Evolutionary conservation across 2,329 filamentous ascomycete species (phyloP).

Genomic region (Neopestalotiopsis sp.): DNA sequence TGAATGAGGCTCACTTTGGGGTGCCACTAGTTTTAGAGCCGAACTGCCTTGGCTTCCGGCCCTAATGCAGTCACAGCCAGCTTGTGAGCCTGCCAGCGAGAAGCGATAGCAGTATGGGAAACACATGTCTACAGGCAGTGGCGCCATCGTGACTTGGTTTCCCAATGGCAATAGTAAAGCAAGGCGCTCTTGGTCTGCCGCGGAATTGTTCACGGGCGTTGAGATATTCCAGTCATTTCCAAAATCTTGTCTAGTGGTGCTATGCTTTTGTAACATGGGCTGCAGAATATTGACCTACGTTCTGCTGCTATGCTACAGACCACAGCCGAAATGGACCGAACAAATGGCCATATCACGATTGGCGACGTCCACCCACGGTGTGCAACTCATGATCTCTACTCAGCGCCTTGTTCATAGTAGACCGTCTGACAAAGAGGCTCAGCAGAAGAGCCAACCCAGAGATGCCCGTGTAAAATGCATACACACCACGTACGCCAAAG

Average conservation of each 20-base stretch:
- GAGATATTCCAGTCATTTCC: background rate
- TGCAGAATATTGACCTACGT: too few relatives aligned
- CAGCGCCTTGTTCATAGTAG: constrained; percentile 52
- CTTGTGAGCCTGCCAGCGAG: background rate
- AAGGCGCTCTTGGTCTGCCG: background rate
- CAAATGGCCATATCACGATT: background rate
- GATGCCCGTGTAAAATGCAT: constrained; percentile 18
- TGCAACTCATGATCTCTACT: constrained; percentile 38
- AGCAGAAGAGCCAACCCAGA: constrained; percentile 55
- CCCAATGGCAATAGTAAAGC: background rate
- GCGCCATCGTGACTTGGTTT: background rate
- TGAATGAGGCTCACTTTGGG: background rate
- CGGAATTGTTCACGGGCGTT: background rate
- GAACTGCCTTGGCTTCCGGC: background rate
- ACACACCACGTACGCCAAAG: constrained; percentile 21
- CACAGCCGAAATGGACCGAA: background rate
- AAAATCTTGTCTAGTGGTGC: too few relatives aligned
- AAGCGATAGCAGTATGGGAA: background rate
- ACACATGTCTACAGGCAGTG: background rate
- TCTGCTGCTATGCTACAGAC: too few relatives aligned
- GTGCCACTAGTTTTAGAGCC: background rate
- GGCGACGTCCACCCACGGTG: background rate
- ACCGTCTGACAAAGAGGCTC: constrained; percentile 19
- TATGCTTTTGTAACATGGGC: too few relatives aligned
- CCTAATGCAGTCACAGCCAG: background rate